Evolutionary conservation across 1,139 yeast genomes (phyloP).

Genomic region (Yamadazyma aaseri): DNA sequence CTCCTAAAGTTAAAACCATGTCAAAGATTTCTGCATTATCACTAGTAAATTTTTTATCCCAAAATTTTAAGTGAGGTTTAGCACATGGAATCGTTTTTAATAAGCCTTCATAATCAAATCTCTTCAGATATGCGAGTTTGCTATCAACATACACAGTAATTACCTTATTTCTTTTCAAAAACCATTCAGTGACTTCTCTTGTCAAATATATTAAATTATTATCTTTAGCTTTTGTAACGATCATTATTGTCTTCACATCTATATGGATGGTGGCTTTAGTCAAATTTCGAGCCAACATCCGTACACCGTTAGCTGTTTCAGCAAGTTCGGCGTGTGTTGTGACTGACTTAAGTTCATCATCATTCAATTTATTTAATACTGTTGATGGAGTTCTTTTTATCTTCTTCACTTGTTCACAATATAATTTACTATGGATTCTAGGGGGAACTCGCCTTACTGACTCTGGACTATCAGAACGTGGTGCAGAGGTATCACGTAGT

Average conservation of each 20-base stretch:
- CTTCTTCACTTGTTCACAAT: conserved; percentile 24
- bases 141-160: conserved; percentile 70
- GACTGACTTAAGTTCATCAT: conserved; percentile 45
- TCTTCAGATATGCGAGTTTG: conserved; percentile 55
- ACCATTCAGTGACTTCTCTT: conserved; percentile 77
- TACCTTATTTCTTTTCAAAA: conserved; percentile 46
- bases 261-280: conserved; percentile 72
- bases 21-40: conserved; percentile 64
- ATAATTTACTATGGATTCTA: conserved; percentile 35
- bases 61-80: conserved; percentile 50
- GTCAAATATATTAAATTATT: conserved; percentile 72
- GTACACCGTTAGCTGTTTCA: conserved; percentile 83
- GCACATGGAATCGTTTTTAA: conserved; percentile 42
- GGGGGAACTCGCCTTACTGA: conserved; percentile 21
- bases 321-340: conserved; percentile 73
- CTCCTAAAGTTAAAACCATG: conserved; percentile 77
- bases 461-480: conserved; percentile 16
- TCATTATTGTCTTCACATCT: conserved; percentile 67
- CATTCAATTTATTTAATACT: conserved; percentile 32
- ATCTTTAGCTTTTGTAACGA: conserved; percentile 85
- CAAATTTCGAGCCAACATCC: conserved; percentile 73
- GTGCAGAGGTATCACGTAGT: conserved; percentile 11
- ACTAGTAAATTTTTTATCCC: conserved; percentile 63
- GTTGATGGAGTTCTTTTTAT: conserved; percentile 23
- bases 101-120: conserved; percentile 56